Conservation (phyloP, 1,284 basidiomycete genomes). For the Ganoderma lingzhi region DNA sequence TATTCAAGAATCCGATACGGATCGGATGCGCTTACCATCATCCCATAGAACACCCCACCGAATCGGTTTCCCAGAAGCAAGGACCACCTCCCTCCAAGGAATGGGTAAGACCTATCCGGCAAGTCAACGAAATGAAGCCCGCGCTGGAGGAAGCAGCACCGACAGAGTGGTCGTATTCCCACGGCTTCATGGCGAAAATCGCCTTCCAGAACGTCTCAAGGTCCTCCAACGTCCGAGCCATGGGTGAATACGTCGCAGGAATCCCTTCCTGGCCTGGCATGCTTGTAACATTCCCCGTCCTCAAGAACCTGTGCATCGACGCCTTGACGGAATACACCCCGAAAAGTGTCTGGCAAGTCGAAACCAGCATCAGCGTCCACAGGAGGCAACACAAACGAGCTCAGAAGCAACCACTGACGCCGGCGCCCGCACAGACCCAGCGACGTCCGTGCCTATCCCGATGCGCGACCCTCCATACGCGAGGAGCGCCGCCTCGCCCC, state of each 20-base stretch:
- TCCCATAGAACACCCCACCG: constrained; percentile 66
- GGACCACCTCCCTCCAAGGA: constrained; percentile 60
- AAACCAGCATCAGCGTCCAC: background rate
- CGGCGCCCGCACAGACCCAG: constrained; percentile 78
- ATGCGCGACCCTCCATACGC: constrained; percentile 74
- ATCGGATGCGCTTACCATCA: constrained; percentile 46
- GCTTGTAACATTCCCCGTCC: constrained; percentile 54
- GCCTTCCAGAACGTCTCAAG: constrained; percentile 46
- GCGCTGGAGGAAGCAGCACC: background rate
- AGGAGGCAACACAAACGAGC: background rate
- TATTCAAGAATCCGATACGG: background rate
- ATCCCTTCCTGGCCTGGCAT: constrained; percentile 63
- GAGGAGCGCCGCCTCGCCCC: constrained; percentile 76
- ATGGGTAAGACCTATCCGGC: constrained; percentile 55
- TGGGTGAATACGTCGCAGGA: constrained; percentile 43
- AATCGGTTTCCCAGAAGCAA: constrained; percentile 46
- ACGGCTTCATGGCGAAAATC: constrained; percentile 64
- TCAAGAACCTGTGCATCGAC: constrained; percentile 56
- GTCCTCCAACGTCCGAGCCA: constrained; percentile 43
- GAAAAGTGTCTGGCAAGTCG: constrained; percentile 38
- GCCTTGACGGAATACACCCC: constrained; percentile 45
- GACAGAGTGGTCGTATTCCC: constrained; percentile 69
- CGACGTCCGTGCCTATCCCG: constrained; percentile 80
- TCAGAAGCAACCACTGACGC: constrained; percentile 60
- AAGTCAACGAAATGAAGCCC: background rate